Evolutionary conservation across 78 protist genomes (phyloP), one percentile per base, ranked within the genome.

Genomic region (slime mould (Dictyostelium discoideum)): DNA sequence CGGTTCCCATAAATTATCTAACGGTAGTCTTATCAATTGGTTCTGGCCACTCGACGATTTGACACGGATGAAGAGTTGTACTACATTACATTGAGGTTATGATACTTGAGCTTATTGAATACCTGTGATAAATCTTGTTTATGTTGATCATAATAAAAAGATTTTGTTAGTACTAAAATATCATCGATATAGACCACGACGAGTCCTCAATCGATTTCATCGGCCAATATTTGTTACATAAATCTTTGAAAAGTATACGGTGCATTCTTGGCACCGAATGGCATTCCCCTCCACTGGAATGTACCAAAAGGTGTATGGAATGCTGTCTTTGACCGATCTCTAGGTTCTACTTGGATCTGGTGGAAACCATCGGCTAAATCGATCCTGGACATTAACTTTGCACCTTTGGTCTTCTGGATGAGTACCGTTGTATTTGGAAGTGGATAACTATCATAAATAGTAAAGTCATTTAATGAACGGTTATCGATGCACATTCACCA

Each of bases 401-500:
- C 46, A 46, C n/a, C 65, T 46, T 29, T 11, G 8, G 87, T 76
- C 18, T 46, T 40, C 29, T 3, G 65, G 20, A 94, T 10, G 57
- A 86, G 0, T 42, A 86, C 85, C 1, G 69, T 69, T 1, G 32
- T 86, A 4, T 11, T 85, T 57, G 96, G 96, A 1, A 93, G 24
- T 2, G 97, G 88, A 29, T 26, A 77, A 63, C 14, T 2, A 65
- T 83, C 20, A 26, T 72, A 20, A 18, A 44, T 46, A 0, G 97
- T 94, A 1, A 26, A 3, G 3, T n/a, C 10, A 39, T 94, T 94
- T 39, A 94, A 57, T 42, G 40, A 18, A 2, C 97, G 32, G 79
- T 87, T 87, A 89, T 94, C 97, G 20, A 94, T 24, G 29, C 97
- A 94, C 42, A 87, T 3, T 22, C 97, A 24, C 37, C 29, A 32